Evolutionary conservation across 1,139 yeast genomes (phyloP).

Genomic region (Candida sp.): DNA sequence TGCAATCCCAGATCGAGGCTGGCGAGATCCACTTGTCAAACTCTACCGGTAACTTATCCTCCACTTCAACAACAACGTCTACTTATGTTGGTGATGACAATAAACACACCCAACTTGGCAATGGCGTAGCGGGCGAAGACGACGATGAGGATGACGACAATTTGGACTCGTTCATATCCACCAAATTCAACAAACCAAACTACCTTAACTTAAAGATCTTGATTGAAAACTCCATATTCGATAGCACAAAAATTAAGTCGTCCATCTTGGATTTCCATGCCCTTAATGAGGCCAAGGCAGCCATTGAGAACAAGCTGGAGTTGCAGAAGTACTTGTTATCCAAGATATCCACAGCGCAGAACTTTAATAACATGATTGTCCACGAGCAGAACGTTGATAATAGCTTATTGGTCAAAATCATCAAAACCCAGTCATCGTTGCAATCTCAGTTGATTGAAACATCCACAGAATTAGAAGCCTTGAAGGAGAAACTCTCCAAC

Average conservation of each 20-base stretch:
- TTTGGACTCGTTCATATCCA: conserved; percentile 21
- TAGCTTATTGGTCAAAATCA: conserved; percentile 31
- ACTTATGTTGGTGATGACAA: conserved; percentile 3
- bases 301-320: conserved; percentile 35
- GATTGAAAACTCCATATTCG: conserved; percentile 50
- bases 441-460: conserved; percentile 34
- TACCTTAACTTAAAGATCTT: conserved; percentile 46
- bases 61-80: conserved; percentile 1
- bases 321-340: conserved; percentile 35
- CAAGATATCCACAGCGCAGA: conserved; percentile 37
- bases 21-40: conserved; percentile 26
- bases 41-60: conserved; percentile 4
- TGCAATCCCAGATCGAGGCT: conserved; percentile 37
- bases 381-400: conserved; percentile 25
- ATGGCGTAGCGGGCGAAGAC: neutral
- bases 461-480: conserved; percentile 34
- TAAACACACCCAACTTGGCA: conserved; percentile 4
- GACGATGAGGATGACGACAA: conserved; percentile 18
- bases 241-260: conserved; percentile 39
- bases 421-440: conserved; percentile 37
- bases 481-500: conserved; percentile 33
- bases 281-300: conserved; percentile 31
- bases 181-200: conserved; percentile 24
- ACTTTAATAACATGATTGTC: conserved; percentile 29
- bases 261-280: conserved; percentile 37